Evolutionary conservation across 768 basidiomycete species (phyloP).

Genomic region (Trametes cubensis): DNA sequence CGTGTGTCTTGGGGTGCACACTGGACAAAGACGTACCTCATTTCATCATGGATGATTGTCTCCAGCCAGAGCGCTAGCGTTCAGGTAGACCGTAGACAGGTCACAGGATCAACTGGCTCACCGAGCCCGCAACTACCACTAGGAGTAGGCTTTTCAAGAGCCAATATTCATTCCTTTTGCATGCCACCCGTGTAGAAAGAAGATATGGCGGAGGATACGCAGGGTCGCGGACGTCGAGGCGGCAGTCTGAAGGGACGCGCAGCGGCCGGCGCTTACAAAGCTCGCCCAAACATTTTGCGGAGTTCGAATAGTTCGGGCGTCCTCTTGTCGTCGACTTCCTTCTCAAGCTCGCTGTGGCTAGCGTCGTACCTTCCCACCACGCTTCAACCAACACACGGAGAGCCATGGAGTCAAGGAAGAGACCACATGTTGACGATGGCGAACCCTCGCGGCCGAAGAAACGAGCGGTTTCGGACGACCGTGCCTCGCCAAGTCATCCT

Average conservation of each 20-base stretch:
- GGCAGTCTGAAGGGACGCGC: not conserved
- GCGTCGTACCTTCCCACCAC: slow-evolving; percentile 5
- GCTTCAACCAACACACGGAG: not conserved
- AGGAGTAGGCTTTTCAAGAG: too few species aligned
- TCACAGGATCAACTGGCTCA: too few species aligned
- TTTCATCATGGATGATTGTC: too few species aligned
- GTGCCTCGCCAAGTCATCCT: slow-evolving; percentile 29
- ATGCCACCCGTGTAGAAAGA: too few species aligned
- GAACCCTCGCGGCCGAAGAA: slow-evolving; percentile 33
- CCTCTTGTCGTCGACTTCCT: slow-evolving; percentile 23
- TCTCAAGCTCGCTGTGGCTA: slow-evolving; percentile 20
- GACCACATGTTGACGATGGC: slow-evolving; percentile 31
- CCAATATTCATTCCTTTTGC: too few species aligned
- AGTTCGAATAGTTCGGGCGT: slow-evolving; percentile 19
- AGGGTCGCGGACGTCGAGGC: not conserved
- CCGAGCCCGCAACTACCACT: too few species aligned
- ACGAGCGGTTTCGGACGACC: slow-evolving; percentile 30
- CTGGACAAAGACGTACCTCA: too few species aligned
- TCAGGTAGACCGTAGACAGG: too few species aligned
- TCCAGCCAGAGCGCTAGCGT: too few species aligned
- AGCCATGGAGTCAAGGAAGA: slow-evolving; percentile 33
- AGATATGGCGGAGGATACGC: too few species aligned
- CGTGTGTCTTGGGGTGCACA: too few species aligned
- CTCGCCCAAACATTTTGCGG: slow-evolving; percentile 23
- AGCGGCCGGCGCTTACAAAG: slow-evolving; percentile 15